Percentiles rank a stretch among this genome's conserved stretches.
phyloP scores from a whole-genome alignment of 805 yeast species.

The Pichia insulana region DNA sequence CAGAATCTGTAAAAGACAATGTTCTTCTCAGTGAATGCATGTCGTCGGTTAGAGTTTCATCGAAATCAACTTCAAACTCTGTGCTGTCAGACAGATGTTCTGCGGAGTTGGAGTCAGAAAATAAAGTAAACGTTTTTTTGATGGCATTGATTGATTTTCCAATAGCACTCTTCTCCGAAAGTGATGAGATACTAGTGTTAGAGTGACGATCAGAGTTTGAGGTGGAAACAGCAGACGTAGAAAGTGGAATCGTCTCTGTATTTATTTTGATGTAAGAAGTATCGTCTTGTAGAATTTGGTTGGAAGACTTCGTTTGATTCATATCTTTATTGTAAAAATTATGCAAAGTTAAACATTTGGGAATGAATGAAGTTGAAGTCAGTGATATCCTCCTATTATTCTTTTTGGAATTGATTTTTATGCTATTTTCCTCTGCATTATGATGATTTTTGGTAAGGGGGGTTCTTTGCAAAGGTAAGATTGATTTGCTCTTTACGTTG shows the following conservation, averaged over 20 bases:
- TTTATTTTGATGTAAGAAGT: too few species aligned
- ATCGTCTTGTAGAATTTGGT: neutral
- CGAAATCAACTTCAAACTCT: too few species aligned
- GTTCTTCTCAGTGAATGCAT: slow-evolving; percentile 4
- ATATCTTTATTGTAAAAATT: neutral
- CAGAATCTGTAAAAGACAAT: slow-evolving; percentile 8
- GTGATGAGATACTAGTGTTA: slow-evolving; percentile 9
- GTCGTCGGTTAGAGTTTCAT: neutral
- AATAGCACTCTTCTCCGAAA: slow-evolving; percentile 10
- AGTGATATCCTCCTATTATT: slow-evolving; percentile 1
- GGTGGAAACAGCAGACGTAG: neutral
- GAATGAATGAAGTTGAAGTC: slow-evolving; percentile 1
- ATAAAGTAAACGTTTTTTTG: slow-evolving; percentile 10
- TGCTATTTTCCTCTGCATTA: neutral
- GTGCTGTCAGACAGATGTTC: neutral
- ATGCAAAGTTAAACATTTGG: slow-evolving; percentile 3
- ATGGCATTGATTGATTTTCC: slow-evolving; percentile 10
- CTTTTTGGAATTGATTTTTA: neutral
- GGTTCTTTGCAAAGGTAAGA: too few species aligned
- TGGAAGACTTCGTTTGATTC: neutral
- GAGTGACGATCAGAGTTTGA: neutral
- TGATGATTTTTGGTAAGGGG: neutral
- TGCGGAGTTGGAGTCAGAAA: slow-evolving; percentile 8
- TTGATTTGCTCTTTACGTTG: slow-evolving; percentile 2
- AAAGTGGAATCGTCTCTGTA: too few species aligned